Conservation (phyloP, 2,329 filamentous ascomycete species). For the Neonectria coccinea region DNA sequence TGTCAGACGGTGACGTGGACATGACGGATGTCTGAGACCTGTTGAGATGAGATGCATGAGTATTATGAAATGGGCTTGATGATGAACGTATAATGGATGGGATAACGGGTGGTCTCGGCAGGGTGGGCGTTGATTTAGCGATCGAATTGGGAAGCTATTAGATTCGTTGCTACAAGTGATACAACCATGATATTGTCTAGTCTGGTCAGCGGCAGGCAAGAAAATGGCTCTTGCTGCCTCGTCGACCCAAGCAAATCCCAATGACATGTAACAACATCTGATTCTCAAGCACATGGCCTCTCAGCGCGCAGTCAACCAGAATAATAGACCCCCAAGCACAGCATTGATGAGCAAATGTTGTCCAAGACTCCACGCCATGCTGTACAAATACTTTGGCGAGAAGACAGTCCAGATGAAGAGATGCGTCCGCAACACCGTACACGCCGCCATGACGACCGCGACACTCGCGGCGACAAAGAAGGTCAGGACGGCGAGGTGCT, state of each 20-base stretch:
- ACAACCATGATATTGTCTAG: slow-evolving; percentile 22
- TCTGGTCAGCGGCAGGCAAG: not conserved
- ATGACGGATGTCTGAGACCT: slow-evolving; percentile 45
- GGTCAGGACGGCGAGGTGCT: slow-evolving; percentile 74
- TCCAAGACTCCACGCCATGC: slow-evolving; percentile 85
- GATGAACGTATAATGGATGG: slow-evolving; percentile 31
- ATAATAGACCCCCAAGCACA: slow-evolving; percentile 68
- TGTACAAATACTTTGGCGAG: slow-evolving; percentile 95
- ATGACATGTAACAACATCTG: slow-evolving; percentile 1
- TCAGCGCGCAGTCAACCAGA: slow-evolving; percentile 59
- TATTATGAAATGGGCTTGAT: slow-evolving; percentile 39
- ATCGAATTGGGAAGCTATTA: slow-evolving; percentile 29
- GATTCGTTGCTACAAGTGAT: slow-evolving; percentile 28
- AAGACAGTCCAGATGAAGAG: slow-evolving; percentile 99
- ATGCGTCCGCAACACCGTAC: slow-evolving; percentile 85
- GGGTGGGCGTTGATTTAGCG: slow-evolving; percentile 31
- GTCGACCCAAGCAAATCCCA: slow-evolving; percentile 5
- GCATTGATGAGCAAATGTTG: slow-evolving; percentile 84
- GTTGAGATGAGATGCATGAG: slow-evolving; percentile 28
- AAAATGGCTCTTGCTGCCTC: not conserved
- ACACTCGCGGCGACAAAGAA: slow-evolving; percentile 75
- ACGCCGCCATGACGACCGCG: slow-evolving; percentile 86
- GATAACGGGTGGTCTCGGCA: slow-evolving; percentile 21
- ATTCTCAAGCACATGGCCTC: not conserved
- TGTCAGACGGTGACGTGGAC: slow-evolving; percentile 55